Conservation (phyloP, 225 moss, liverwort and hornwort genomes). For the Asterella californica region DNA sequence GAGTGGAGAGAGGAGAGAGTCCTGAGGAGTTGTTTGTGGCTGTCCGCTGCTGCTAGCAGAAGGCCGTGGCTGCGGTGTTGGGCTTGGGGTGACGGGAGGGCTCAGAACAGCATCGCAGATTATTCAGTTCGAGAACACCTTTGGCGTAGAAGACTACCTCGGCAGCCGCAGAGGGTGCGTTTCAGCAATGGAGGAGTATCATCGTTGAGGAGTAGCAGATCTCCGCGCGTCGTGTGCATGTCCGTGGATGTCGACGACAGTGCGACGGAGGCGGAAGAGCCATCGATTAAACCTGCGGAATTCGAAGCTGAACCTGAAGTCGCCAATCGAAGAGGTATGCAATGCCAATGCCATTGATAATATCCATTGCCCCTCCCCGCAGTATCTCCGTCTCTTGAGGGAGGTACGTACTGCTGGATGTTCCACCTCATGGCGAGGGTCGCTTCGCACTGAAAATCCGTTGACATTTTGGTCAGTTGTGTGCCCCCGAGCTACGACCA, state of each 20-base stretch:
- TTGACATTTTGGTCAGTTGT: too few species aligned
- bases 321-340: neutral
- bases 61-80: conserved; percentile 12
- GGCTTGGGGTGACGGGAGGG: neutral
- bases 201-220: neutral
- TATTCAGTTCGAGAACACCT: neutral
- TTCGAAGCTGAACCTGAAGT: neutral
- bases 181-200: neutral
- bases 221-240: neutral
- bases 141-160: neutral
- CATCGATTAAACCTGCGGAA: conserved; percentile 10
- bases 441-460: too few species aligned
- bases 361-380: neutral
- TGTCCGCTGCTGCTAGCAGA: neutral
- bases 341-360: neutral
- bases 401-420: too few species aligned
- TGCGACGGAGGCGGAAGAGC: conserved; percentile 27
- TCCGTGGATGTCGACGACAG: conserved; percentile 41
- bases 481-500: too few species aligned
- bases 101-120: neutral
- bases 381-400: too few species aligned
- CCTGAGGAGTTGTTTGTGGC: neutral
- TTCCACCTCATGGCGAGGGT: too few species aligned
- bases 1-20: neutral
- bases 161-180: neutral